phyloP scores from a whole-genome alignment of 2,329 filamentous ascomycete genomes.

The Fusarium chaquense region DNA sequence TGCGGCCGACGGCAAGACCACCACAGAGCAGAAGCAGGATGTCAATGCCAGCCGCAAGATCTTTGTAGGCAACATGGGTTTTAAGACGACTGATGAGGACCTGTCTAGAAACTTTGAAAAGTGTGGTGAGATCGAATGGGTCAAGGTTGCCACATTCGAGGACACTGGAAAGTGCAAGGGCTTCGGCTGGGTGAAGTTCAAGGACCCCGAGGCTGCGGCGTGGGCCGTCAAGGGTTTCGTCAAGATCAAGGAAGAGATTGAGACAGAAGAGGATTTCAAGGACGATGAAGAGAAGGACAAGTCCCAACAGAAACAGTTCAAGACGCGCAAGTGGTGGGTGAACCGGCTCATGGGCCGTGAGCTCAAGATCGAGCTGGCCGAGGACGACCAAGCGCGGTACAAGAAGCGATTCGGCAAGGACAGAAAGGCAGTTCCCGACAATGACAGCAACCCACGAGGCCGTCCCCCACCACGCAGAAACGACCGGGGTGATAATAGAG shows the following conservation, averaged over 20 bases:
- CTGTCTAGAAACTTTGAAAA: constrained; percentile 83
- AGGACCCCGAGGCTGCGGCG: constrained; percentile 78
- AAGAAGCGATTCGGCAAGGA: constrained; percentile 93
- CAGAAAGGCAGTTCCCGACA: constrained; percentile 46
- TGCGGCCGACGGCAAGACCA: constrained; percentile 50
- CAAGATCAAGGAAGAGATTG: constrained; percentile 73
- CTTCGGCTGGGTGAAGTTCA: constrained; percentile 94
- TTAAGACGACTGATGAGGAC: constrained; percentile 84
- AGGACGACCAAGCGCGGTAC: constrained; percentile 89
- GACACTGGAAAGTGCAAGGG: constrained; percentile 98
- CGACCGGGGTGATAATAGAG: constrained; percentile 36
- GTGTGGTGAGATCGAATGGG: constrained; percentile 84
- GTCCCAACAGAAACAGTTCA: constrained; percentile 63
- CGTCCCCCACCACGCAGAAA: constrained; percentile 54
- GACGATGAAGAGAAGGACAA: constrained; percentile 56
- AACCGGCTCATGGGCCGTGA: constrained; percentile 84
- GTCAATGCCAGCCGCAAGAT: constrained; percentile 81
- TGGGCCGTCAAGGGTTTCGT: constrained; percentile 81
- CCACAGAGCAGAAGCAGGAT: constrained; percentile 53
- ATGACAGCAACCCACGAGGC: constrained; percentile 45
- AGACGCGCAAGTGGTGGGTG: constrained; percentile 82
- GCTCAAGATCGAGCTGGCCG: constrained; percentile 91
- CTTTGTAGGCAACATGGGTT: constrained; percentile 91
- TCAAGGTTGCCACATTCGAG: constrained; percentile 94
- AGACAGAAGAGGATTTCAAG: constrained; percentile 72